These are phyloP conservation scores for Globisporangium radiosum DNA, from an alignment of 352 stramenopile species.

Conservation along the genomic window DNA sequence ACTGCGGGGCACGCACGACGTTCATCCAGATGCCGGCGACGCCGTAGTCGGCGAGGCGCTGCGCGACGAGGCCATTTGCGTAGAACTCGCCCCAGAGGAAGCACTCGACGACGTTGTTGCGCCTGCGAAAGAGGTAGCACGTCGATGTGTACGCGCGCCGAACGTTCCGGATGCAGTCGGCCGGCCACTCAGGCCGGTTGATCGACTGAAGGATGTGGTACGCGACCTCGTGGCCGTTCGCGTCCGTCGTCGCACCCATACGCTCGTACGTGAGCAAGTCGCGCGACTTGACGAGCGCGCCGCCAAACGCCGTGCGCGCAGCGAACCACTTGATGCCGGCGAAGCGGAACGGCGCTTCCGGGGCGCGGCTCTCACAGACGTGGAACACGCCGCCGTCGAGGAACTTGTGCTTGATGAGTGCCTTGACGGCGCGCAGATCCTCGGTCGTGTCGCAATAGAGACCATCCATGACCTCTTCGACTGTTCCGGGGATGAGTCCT, in stretches of 20 bases:
- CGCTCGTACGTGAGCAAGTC: conserved; percentile 25
- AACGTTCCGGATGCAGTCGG: conserved; percentile 22
- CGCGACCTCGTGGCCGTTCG: conserved; percentile 13
- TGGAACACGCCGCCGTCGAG: conserved; percentile 27
- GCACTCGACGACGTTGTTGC: conserved; percentile 27
- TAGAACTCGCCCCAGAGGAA: conserved; percentile 35
- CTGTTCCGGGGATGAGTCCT: conserved; percentile 6
- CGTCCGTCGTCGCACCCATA: conserved; percentile 10
- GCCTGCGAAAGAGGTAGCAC: conserved; percentile 34
- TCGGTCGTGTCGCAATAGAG: conserved; percentile 38
- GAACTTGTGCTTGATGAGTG: conserved; percentile 27
- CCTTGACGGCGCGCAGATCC: conserved; percentile 26
- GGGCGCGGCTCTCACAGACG: conserved; percentile 20
- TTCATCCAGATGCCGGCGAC: conserved; percentile 19
- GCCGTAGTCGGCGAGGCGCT: conserved; percentile 14
- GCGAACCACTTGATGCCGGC: conserved; percentile 45
- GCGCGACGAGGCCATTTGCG: conserved; percentile 18
- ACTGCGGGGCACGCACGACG: conserved; percentile 14
- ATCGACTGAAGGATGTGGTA: conserved; percentile 21
- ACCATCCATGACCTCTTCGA: conserved; percentile 36
- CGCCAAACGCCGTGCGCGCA: conserved; percentile 13
- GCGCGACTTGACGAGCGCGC: conserved; percentile 14
- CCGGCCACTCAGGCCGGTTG: conserved; percentile 15
- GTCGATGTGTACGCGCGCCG: conserved; percentile 30
- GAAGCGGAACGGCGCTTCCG: conserved; percentile 31